These are phyloP conservation scores for Larix kaempferi DNA, from an alignment of 75 land plant species.

Conservation along the genomic window DNA sequence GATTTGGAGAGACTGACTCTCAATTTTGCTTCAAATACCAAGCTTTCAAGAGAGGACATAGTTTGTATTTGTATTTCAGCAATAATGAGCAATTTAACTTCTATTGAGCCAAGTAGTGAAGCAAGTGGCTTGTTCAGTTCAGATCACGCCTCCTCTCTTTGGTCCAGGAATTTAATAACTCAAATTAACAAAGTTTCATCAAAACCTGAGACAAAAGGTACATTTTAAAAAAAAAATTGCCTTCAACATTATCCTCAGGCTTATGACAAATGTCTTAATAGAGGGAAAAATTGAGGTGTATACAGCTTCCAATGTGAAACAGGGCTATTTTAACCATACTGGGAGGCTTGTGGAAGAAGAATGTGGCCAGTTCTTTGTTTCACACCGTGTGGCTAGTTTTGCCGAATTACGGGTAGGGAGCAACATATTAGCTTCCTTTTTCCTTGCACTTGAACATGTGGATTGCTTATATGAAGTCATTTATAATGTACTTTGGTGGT, in stretches of 20 bases:
- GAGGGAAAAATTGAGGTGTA: slow-evolving; percentile 18
- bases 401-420: slow-evolving; percentile 32
- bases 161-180: too few relatives aligned
- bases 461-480: slow-evolving; percentile 31
- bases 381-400: slow-evolving; percentile 15
- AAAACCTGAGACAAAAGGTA: slow-evolving; percentile 11
- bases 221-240: slow-evolving; percentile 17
- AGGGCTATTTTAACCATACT: background rate
- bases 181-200: too few relatives aligned
- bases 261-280: slow-evolving; percentile 39
- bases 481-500: slow-evolving; percentile 26
- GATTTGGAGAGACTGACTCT: slow-evolving; percentile 3
- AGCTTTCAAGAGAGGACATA: slow-evolving; percentile 26
- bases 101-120: background rate
- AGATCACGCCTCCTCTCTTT: too few relatives aligned
- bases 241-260: slow-evolving; percentile 20
- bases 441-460: slow-evolving; percentile 14
- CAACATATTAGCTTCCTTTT: slow-evolving; percentile 43
- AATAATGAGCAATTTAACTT: slow-evolving; percentile 13
- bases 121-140: too few relatives aligned
- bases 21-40: background rate
- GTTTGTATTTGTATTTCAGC: slow-evolving; percentile 32
- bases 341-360: background rate
- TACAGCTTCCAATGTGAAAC: background rate
- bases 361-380: background rate